phyloP scores from a whole-genome alignment of 768 basidiomycete species.

The Gautieria morchelliformis region DNA sequence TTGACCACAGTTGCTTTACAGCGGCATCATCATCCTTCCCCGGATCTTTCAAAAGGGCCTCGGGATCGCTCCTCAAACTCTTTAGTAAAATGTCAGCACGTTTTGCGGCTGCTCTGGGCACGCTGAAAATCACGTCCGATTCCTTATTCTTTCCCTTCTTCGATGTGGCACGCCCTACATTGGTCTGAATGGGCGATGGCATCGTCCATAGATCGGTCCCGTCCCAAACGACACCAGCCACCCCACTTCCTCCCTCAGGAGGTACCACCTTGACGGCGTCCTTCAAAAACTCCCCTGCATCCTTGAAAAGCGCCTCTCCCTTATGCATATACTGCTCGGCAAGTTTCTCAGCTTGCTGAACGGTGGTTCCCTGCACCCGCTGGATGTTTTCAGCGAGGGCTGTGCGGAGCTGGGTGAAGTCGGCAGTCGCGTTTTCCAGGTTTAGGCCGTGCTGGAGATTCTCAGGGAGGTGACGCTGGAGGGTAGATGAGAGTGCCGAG shows the following conservation, averaged over 20 bases:
- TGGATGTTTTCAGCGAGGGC: constrained; percentile 58
- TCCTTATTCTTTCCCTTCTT: constrained; percentile 31
- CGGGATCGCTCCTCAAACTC: constrained; percentile 64
- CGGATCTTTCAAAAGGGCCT: constrained; percentile 70
- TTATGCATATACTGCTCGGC: constrained; percentile 81
- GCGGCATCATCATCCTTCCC: constrained; percentile 40
- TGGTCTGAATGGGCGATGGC: constrained; percentile 32
- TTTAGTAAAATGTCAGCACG: constrained; percentile 71
- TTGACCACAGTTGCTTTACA: constrained; percentile 41
- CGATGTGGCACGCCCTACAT: constrained; percentile 15
- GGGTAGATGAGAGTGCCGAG: constrained; percentile 34
- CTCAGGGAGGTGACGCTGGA: constrained; percentile 62
- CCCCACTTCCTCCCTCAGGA: constrained; percentile 43
- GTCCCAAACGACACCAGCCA: constrained; percentile 56
- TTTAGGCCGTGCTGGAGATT: constrained; percentile 51
- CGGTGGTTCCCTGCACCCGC: constrained; percentile 60
- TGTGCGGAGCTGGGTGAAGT: constrained; percentile 57
- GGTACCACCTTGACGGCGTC: constrained; percentile 93
- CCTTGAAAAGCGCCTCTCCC: constrained; percentile 54
- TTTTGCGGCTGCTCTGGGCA: constrained; percentile 45
- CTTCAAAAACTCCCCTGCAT: constrained; percentile 53
- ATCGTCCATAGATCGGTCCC: constrained; percentile 82
- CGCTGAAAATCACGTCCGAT: constrained; percentile 19
- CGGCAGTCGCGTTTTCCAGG: constrained; percentile 32
- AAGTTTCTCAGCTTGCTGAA: constrained; percentile 38